Conservation (phyloP, 257 asterid species). For the Nicotiana undulata region DNA sequence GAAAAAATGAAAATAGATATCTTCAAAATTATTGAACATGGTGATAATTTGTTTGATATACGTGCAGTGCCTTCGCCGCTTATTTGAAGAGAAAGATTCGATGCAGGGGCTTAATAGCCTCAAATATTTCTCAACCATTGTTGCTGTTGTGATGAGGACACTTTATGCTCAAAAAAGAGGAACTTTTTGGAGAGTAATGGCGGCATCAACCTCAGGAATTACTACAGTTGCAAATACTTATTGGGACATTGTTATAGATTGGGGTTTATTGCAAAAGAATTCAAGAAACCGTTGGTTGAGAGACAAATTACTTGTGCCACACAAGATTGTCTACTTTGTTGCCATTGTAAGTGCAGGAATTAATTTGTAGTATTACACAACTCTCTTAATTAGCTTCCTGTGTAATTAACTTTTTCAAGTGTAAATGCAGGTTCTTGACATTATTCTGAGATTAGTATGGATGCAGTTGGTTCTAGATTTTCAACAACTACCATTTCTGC, state of each 20-base stretch:
- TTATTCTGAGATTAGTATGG: conserved; percentile 75
- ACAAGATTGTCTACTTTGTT: conserved; percentile 53
- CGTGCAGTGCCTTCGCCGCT: conserved; percentile 58
- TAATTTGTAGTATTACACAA: too few relatives aligned
- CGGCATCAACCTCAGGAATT: conserved; percentile 48
- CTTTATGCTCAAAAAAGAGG: conserved; percentile 21
- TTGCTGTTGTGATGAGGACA: conserved; percentile 66
- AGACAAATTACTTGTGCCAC: conserved; percentile 61
- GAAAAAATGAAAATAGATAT: background rate
- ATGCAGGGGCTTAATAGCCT: conserved; percentile 48
- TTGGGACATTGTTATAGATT: conserved; percentile 74
- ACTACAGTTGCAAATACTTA: conserved; percentile 58
- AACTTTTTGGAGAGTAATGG: conserved; percentile 37
- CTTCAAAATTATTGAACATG: background rate
- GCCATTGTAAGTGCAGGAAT: conserved; percentile 53
- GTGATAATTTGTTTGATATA: background rate
- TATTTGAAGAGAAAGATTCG: conserved; percentile 41
- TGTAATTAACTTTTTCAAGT: background rate
- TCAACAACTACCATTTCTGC: conserved; percentile 43
- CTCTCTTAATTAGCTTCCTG: background rate
- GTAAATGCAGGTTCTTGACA: conserved; percentile 48
- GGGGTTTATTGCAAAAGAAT: conserved; percentile 58
- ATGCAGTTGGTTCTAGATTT: conserved; percentile 75
- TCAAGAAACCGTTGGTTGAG: conserved; percentile 72
- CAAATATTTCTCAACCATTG: conserved; percentile 59